Conservation (phyloP, 208 protist species). For the Acanthamoeba triangularis region DNA sequence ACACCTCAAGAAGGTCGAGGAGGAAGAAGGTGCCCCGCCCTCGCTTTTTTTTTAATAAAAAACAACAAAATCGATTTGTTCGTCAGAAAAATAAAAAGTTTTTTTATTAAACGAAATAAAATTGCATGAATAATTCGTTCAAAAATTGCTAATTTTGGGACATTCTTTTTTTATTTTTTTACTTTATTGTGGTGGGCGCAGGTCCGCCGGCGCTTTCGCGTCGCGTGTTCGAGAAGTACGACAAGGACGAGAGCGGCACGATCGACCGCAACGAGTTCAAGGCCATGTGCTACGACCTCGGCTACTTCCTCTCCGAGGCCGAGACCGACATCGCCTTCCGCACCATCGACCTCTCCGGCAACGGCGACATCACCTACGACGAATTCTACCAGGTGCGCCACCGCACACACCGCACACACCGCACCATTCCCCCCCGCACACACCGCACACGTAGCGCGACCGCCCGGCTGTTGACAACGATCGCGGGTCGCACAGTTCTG, state of each 20-base stretch:
- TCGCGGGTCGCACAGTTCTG: background rate
- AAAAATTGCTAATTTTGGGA: no score
- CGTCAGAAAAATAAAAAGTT: no score
- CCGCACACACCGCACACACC: no score
- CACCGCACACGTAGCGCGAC: background rate
- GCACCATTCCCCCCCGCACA: background rate
- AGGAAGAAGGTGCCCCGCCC: background rate
- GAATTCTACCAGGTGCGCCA: slow-evolving; percentile 38
- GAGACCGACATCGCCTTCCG: slow-evolving; percentile 54
- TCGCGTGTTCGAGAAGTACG: slow-evolving; percentile 71
- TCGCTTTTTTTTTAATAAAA: background rate
- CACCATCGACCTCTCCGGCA: slow-evolving; percentile 17
- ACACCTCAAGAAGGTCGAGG: slow-evolving; percentile 34
- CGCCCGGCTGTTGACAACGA: no score
- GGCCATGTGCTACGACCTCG: slow-evolving; percentile 62
- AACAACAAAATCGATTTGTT: no score
- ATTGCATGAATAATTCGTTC: no score
- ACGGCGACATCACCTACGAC: slow-evolving; percentile 20
- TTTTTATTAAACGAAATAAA: no score
- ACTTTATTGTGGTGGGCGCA: background rate
- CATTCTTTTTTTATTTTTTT: background rate
- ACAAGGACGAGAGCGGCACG: slow-evolving; percentile 37
- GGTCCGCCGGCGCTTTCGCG: slow-evolving; percentile 1
- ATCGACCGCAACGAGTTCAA: slow-evolving; percentile 11
- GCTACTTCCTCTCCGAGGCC: slow-evolving; percentile 16